Percentiles rank a stretch among this genome's conserved stretches.
Evolutionary conservation across 805 yeast species (phyloP).

Genomic region (Metschnikowia reukaufii): DNA sequence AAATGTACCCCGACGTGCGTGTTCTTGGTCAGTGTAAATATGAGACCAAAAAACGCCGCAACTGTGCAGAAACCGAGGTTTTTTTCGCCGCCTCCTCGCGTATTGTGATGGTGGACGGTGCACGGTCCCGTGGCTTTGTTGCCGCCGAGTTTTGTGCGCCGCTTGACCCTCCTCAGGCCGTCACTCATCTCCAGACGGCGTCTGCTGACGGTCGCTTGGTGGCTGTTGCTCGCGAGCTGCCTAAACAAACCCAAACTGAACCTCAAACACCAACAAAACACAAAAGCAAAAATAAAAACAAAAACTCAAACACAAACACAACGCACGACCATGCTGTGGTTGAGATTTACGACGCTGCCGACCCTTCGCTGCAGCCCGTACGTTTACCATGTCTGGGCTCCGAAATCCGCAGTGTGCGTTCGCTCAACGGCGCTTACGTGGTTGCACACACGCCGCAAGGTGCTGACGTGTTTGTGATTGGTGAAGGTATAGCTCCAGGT

Average conservation of each 20-base stretch:
- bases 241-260: too few relatives aligned
- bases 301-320: too few relatives aligned
- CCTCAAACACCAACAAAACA: too few relatives aligned
- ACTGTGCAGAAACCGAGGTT: slow-evolving; percentile 13
- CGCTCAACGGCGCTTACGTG: slow-evolving; percentile 8
- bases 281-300: too few relatives aligned
- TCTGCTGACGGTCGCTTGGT: slow-evolving; percentile 9
- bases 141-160: slow-evolving; percentile 15
- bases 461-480: slow-evolving; percentile 30
- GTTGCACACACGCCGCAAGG: slow-evolving; percentile 32
- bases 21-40: slow-evolving; percentile 21
- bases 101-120: slow-evolving; percentile 30
- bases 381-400: slow-evolving; percentile 5
- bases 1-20: slow-evolving; percentile 23
- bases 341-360: slow-evolving; percentile 10
- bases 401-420: slow-evolving; percentile 8
- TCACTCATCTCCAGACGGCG: background rate
- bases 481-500: slow-evolving; percentile 5
- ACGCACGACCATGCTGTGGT: too few relatives aligned
- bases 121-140: slow-evolving; percentile 25
- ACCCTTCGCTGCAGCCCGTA: slow-evolving; percentile 5
- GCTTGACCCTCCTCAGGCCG: background rate
- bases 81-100: slow-evolving; percentile 28
- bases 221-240: slow-evolving; percentile 3
- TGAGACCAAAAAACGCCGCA: slow-evolving; percentile 7